Conservation (phyloP, 331 rosid genomes). For the Prunus yedoensis region DNA sequence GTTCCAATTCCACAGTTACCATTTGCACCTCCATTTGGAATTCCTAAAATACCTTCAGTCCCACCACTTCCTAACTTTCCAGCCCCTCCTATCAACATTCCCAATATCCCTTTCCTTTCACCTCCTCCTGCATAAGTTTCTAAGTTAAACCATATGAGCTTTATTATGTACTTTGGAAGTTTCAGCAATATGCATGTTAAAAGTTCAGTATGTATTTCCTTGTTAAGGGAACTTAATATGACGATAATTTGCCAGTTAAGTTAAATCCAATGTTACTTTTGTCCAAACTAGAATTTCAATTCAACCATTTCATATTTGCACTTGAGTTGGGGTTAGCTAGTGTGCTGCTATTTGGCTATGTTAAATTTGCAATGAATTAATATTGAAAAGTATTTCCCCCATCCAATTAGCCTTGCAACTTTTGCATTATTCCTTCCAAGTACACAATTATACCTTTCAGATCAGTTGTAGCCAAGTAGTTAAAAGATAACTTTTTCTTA, state of each 20-base stretch:
- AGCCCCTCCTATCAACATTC: slow-evolving; percentile 14
- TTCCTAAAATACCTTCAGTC: not conserved
- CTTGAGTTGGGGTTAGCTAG: not conserved
- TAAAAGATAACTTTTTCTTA: not conserved
- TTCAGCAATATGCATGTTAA: not conserved
- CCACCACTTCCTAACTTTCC: not conserved
- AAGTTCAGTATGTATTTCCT: not conserved
- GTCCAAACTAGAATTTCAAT: too few relatives aligned
- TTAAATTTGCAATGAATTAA: not conserved
- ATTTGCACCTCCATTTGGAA: not conserved
- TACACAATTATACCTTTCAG: too few relatives aligned
- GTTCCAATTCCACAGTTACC: slow-evolving; percentile 5
- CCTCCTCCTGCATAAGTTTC: slow-evolving; percentile 22
- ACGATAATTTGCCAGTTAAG: too few relatives aligned
- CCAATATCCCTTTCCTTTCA: not conserved
- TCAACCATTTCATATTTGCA: not conserved
- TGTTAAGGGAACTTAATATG: not conserved
- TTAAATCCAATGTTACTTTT: too few relatives aligned
- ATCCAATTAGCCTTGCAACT: not conserved
- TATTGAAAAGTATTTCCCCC: not conserved
- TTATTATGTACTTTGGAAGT: not conserved
- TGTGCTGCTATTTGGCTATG: not conserved
- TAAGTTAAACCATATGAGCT: not conserved
- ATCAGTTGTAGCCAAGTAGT: not conserved
- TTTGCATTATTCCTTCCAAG: not conserved